phyloP scores from a whole-genome alignment of 768 basidiomycete genomes.

The Termitomyces sp. region DNA sequence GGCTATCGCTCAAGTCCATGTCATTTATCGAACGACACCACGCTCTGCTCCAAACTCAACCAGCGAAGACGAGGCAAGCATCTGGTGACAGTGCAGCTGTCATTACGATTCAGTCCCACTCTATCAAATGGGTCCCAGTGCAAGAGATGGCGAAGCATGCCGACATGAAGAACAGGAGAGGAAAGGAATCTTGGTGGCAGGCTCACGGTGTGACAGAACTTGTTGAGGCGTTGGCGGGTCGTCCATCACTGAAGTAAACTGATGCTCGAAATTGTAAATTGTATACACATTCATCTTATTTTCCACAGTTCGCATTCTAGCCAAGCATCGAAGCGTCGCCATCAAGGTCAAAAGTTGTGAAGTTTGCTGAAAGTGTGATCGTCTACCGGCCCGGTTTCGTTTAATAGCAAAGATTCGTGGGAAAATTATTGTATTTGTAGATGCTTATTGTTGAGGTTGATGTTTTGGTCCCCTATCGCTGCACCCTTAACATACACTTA shows the following conservation, averaged over 20 bases:
- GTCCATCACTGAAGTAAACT: slow-evolving; percentile 48
- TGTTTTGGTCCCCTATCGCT: slow-evolving; percentile 14
- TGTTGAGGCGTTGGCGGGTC: slow-evolving; percentile 68
- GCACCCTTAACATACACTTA: slow-evolving; percentile 5
- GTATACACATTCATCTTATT: slow-evolving; percentile 2
- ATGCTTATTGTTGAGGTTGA: slow-evolving; percentile 23
- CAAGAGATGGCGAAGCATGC: slow-evolving; percentile 80
- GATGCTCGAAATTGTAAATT: slow-evolving; percentile 9
- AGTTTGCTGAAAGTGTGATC: not conserved
- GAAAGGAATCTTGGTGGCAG: slow-evolving; percentile 77
- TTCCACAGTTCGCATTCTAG: not conserved
- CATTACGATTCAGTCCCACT: slow-evolving; percentile 85
- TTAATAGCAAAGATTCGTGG: slow-evolving; percentile 19
- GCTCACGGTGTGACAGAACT: slow-evolving; percentile 47
- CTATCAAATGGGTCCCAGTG: slow-evolving; percentile 79
- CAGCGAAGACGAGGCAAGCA: slow-evolving; percentile 49
- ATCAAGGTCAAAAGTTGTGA: slow-evolving; percentile 4
- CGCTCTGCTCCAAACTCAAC: slow-evolving; percentile 43
- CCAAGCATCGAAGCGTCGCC: not conserved
- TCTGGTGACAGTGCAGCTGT: slow-evolving; percentile 71
- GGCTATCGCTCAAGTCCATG: slow-evolving; percentile 91
- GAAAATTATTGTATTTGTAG: slow-evolving; percentile 25
- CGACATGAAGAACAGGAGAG: slow-evolving; percentile 87
- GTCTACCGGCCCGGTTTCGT: slow-evolving; percentile 4
- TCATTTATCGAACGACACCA: slow-evolving; percentile 87